phyloP scores from a whole-genome alignment of 2,329 filamentous ascomycete species.

The Diplodia seriata region DNA sequence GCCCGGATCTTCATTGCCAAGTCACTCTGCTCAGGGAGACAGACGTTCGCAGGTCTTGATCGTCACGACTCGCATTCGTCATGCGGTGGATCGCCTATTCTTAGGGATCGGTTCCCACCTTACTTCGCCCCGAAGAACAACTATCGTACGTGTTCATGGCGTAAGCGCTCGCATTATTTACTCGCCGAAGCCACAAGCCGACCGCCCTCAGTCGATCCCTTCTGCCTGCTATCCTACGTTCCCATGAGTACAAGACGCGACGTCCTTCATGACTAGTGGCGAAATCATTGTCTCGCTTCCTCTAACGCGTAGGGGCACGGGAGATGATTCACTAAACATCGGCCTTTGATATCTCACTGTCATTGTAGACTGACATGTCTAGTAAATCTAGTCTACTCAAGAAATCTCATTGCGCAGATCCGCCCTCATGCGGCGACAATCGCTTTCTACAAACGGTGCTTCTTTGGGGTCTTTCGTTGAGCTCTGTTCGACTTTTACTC shows the following conservation, averaged over 20 bases:
- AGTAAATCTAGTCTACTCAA: not conserved
- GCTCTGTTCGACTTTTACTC: not conserved
- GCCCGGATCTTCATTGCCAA: constrained; percentile 25
- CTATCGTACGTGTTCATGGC: constrained; percentile 23
- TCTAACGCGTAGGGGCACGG: not conserved
- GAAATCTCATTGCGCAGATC: no score
- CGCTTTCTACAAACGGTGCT: not conserved
- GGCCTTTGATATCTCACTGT: not conserved
- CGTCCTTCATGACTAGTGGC: constrained; percentile 1
- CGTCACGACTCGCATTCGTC: constrained; percentile 26
- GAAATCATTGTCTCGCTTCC: not conserved
- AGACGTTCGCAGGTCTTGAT: not conserved
- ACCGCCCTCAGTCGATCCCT: constrained; percentile 9
- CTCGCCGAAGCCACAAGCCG: not conserved
- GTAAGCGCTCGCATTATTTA: constrained; percentile 23
- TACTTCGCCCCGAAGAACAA: constrained; percentile 15
- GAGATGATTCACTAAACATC: not conserved
- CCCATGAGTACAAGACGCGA: not conserved
- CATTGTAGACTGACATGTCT: not conserved
- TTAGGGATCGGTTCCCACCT: constrained; percentile 15
- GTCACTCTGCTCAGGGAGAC: not conserved
- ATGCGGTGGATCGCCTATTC: constrained; percentile 26
- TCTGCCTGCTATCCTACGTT: constrained; percentile 7
- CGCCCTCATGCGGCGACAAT: not conserved
- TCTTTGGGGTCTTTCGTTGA: not conserved